A percentile compares a stretch with the other conserved stretches of the same genome.
Conservation (phyloP, 495 filamentous ascomycete genomes). For the Penicillium diatomitis region DNA sequence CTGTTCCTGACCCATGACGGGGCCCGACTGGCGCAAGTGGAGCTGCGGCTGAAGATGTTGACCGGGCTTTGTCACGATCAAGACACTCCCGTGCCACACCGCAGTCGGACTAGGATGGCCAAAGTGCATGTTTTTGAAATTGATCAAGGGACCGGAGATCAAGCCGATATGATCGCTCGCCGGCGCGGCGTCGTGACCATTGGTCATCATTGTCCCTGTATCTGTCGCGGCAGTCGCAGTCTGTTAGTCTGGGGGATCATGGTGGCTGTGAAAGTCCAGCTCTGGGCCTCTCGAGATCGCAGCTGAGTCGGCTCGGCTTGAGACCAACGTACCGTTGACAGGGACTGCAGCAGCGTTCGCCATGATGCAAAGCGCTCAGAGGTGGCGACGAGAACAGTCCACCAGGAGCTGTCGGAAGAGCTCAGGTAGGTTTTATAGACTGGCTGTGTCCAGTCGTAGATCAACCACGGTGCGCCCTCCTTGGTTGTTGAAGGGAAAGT, state of each 20-base stretch:
- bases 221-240: background rate
- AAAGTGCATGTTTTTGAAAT: constrained; percentile 73
- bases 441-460: no score
- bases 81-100: constrained; percentile 72
- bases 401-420: constrained; percentile 1
- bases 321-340: constrained; percentile 9
- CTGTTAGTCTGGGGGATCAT: background rate
- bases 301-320: background rate
- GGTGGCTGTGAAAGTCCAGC: no score
- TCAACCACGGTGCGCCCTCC: no score
- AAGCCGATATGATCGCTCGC: constrained; percentile 27
- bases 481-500: no score
- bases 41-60: constrained; percentile 39
- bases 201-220: constrained; percentile 2
- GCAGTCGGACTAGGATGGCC: constrained; percentile 19
- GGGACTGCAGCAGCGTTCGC: constrained; percentile 6
- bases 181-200: constrained; percentile 10
- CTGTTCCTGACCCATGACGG: constrained; percentile 15
- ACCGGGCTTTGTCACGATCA: constrained; percentile 66
- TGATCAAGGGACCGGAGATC: constrained; percentile 72
- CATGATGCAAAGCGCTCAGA: constrained; percentile 1
- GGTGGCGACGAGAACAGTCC: no score
- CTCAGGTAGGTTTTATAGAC: background rate
- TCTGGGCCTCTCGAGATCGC: background rate
- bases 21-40: constrained; percentile 37